Base-by-base conservation (phyloP, 805 yeast species). In the Wickerhamomyces bovis region DNA sequence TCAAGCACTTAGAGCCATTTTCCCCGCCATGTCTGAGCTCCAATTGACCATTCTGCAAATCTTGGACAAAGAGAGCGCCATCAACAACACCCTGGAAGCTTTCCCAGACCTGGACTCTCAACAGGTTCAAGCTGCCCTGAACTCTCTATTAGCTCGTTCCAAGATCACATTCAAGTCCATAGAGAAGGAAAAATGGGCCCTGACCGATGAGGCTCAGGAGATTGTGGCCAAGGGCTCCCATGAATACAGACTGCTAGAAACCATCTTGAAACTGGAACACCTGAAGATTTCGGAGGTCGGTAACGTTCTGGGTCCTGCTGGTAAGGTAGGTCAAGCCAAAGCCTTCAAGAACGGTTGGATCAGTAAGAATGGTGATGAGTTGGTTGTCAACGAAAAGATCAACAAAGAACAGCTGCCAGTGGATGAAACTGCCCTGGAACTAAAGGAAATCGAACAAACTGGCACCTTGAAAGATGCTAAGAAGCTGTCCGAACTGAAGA, bases 331-430 rank as follows among this genome's bases (percentile, higher is more conserved):
- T 53, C 99, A 94, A 71, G 96, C 95, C 57, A 83, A 90, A 61
- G 99, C 98, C 16, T 95, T 94, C 78, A 92, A 89, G 69, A 90
- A 90, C 66, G 95, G 95, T 38, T 94, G 99, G 99, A 83, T 94
- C 59, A 71, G 78, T 53, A 94, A 95, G 66, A 86, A 84, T 49
- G 95, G 92, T 48, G 95, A 86, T 57, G 80, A 76, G 60, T 76
- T 92, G 56, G 78, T 87, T 43, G 64, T 86, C 25, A 78, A 62
- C 44, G 70, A 64, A 1, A 68, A 80, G 53, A 72, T 83, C 28
- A 68, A 72, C 42, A 71, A 69, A 38, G 66, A 63, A 6, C 56
- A 63, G 15, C 65, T 74, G 46, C 89, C 89, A 33, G 69, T 65
- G 11, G 96, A 88, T 67, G 73, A 71, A 42, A 86, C 90, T 15